phyloP scores from a whole-genome alignment of 192 early-diverging fungal species.

The Backusella liffmaniae region DNA sequence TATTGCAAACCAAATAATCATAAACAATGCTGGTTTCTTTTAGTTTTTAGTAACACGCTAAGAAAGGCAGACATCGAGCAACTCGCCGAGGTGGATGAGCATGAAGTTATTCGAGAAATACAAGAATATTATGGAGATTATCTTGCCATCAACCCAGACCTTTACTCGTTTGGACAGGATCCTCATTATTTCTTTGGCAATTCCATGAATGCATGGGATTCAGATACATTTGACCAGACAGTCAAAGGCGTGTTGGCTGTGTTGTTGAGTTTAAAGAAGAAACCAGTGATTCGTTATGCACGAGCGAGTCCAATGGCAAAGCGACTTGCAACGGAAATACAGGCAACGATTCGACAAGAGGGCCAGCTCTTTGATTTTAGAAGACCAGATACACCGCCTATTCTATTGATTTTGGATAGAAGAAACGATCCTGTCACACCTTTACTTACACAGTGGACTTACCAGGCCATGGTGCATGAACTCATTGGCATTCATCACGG shows the following conservation, averaged over 20 bases:
- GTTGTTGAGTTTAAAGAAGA: slow-evolving; percentile 85
- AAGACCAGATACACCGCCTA: slow-evolving; percentile 77
- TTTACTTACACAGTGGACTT: slow-evolving; percentile 95
- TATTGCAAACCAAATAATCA: background rate
- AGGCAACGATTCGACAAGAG: slow-evolving; percentile 62
- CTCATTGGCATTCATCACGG: slow-evolving; percentile 92
- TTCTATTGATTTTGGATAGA: slow-evolving; percentile 89
- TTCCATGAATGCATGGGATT: slow-evolving; percentile 73
- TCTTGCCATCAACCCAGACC: slow-evolving; percentile 75
- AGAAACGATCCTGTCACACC: slow-evolving; percentile 96
- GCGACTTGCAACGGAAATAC: slow-evolving; percentile 77
- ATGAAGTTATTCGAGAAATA: slow-evolving; percentile 91
- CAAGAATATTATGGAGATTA: slow-evolving; percentile 97
- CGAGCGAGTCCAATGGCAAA: slow-evolving; percentile 77
- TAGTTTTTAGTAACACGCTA: slow-evolving; percentile 94
- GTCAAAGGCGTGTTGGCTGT: slow-evolving; percentile 78
- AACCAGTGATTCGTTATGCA: slow-evolving; percentile 91
- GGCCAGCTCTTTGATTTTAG: slow-evolving; percentile 78
- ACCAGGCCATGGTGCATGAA: slow-evolving; percentile 98
- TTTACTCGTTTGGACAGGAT: slow-evolving; percentile 79
- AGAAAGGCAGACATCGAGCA: slow-evolving; percentile 89
- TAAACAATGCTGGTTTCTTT: background rate
- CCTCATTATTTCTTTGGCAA: slow-evolving; percentile 71
- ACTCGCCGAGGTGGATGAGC: slow-evolving; percentile 94
- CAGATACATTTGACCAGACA: slow-evolving; percentile 67